Evolutionary conservation across 805 yeast species (phyloP).

Genomic region (Saccharomycopsis sp.): DNA sequence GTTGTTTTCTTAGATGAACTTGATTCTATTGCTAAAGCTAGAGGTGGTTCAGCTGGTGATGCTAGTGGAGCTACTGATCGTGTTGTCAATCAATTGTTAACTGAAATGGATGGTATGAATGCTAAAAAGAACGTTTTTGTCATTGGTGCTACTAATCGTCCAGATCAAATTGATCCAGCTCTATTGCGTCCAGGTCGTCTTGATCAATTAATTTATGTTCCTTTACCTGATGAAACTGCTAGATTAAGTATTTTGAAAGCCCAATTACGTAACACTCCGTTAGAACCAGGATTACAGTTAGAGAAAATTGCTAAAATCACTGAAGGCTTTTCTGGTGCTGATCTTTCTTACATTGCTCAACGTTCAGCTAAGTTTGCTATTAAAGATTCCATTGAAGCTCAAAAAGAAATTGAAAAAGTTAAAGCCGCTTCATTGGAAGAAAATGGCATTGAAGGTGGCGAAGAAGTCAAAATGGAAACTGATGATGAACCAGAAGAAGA

Average conservation of each 20-base stretch:
- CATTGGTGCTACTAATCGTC: conserved; percentile 98
- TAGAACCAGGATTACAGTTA: conserved; percentile 93
- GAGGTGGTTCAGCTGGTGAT: conserved; percentile 87
- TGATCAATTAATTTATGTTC: conserved; percentile 96
- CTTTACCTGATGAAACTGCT: conserved; percentile 93
- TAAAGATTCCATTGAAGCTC: conserved; percentile 93
- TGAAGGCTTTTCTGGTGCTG: conserved; percentile 99
- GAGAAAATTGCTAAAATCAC: conserved; percentile 85
- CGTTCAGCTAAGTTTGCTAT: conserved; percentile 98
- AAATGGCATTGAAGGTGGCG: conserved; percentile 33
- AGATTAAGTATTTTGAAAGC: conserved; percentile 90
- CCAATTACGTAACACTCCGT: conserved; percentile 95
- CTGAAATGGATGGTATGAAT: conserved; percentile 99
- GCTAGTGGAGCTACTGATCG: conserved; percentile 97
- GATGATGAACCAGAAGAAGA: conserved; percentile 61
- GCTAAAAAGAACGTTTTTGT: conserved; percentile 98
- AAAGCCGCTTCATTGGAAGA: conserved; percentile 28
- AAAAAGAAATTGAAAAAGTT: conserved; percentile 34
- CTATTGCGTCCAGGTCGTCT: conserved; percentile 97
- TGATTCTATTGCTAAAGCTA: conserved; percentile 94
- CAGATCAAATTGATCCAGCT: conserved; percentile 99
- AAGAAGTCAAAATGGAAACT: conserved; percentile 33
- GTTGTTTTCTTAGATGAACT: conserved; percentile 97
- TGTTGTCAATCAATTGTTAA: conserved; percentile 89
- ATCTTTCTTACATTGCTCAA: conserved; percentile 92